Percentiles rank a stretch among this genome's conserved stretches.
phyloP scores from a whole-genome alignment of 1,284 basidiomycete species.

The Entoloma clypeatum region DNA sequence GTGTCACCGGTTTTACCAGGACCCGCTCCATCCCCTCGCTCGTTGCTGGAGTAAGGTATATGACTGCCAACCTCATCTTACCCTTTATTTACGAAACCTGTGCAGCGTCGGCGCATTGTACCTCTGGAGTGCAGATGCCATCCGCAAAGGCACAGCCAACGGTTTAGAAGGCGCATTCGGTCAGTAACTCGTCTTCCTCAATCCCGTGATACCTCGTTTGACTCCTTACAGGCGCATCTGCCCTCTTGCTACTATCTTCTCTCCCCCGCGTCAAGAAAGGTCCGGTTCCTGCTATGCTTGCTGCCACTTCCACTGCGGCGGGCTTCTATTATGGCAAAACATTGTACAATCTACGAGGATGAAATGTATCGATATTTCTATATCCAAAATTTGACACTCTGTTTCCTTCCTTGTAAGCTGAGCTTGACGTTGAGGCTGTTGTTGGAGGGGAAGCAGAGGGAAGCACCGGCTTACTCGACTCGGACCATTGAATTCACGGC shows the following conservation, averaged over 20 bases:
- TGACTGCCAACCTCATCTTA: conserved; percentile 3
- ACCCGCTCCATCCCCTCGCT: conserved; percentile 76
- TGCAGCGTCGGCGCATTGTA: conserved; percentile 72
- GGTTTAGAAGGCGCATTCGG: conserved; percentile 76
- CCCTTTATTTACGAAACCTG: conserved; percentile 2
- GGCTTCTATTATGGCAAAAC: conserved; percentile 73
- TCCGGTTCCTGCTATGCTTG: conserved; percentile 69
- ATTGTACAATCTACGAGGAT: conserved; percentile 44
- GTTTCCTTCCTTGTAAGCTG: too few species aligned
- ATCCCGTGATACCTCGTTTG: background rate
- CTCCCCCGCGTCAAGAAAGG: conserved; percentile 72
- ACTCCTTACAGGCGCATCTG: conserved; percentile 60
- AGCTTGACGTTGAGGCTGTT: too few species aligned
- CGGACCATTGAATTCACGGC: too few species aligned
- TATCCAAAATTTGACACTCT: too few species aligned
- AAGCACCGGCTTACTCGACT: too few species aligned
- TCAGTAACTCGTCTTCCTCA: conserved; percentile 33
- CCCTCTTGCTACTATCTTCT: conserved; percentile 74
- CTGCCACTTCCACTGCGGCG: conserved; percentile 57
- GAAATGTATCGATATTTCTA: conserved; percentile 8
- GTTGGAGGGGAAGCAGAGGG: too few species aligned
- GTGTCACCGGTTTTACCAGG: conserved; percentile 64
- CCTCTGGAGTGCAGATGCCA: conserved; percentile 70
- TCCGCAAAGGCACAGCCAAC: conserved; percentile 66
- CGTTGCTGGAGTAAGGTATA: conserved; percentile 74